These are phyloP conservation scores for Salvia rosmarinus DNA, from an alignment of 257 asterid genomes.

Conservation along the genomic window DNA sequence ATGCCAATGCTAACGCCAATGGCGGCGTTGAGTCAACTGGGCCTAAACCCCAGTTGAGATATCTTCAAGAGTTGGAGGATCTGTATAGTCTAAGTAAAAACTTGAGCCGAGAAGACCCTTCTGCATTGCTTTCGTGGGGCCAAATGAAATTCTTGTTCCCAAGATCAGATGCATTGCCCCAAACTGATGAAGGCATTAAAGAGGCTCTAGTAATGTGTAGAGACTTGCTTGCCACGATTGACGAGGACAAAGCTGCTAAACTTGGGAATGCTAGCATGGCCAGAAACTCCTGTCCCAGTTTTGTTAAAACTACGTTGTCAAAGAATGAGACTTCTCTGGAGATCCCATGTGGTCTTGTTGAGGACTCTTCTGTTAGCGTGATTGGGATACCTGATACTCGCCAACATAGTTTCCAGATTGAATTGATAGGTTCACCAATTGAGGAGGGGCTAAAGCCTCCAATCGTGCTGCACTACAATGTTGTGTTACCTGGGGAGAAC, in stretches of 20 bases:
- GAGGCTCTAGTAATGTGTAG: constrained; percentile 73
- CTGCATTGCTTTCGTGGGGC: constrained; percentile 61
- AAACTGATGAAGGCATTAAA: constrained; percentile 75
- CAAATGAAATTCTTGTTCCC: constrained; percentile 67
- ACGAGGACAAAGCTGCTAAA: constrained; percentile 40
- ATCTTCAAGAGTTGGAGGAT: constrained; percentile 55
- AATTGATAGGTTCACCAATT: constrained; percentile 62
- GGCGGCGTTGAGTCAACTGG: constrained; percentile 34
- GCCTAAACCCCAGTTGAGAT: constrained; percentile 49
- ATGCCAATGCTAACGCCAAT: constrained; percentile 11
- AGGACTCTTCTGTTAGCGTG: constrained; percentile 82
- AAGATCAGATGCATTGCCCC: constrained; percentile 86
- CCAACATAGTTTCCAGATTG: constrained; percentile 64
- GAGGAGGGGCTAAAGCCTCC: constrained; percentile 61
- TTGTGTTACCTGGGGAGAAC: constrained; percentile 73
- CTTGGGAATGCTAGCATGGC: constrained; percentile 27
- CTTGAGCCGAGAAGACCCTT: constrained; percentile 45
- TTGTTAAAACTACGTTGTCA: constrained; percentile 42
- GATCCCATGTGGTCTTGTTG: constrained; percentile 88
- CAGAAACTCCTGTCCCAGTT: constrained; percentile 59
- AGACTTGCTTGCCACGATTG: constrained; percentile 44
- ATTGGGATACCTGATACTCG: constrained; percentile 71
- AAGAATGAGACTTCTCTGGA: constrained; percentile 45
- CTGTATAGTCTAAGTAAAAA: constrained; percentile 54
- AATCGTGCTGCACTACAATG: constrained; percentile 65